Conservation (phyloP, 2,329 filamentous ascomycete species). For the Pyrenophora seminiperda region DNA sequence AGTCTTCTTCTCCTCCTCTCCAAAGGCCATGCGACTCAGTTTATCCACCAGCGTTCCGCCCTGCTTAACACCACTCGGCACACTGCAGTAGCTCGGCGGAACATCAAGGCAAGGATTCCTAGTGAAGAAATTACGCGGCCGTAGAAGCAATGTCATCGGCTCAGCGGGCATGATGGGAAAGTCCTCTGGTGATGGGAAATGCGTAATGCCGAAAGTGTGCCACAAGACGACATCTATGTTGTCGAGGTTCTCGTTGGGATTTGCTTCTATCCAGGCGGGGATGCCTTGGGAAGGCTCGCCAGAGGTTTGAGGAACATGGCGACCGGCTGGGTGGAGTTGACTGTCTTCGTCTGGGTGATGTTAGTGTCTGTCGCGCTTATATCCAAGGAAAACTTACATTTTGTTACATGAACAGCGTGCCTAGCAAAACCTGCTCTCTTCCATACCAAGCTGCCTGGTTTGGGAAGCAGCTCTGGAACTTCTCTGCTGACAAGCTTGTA, state of each 20-base stretch:
- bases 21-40: slow-evolving; percentile 57
- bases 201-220: slow-evolving; percentile 91
- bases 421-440: slow-evolving; percentile 87
- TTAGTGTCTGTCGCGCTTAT: slow-evolving; percentile 10
- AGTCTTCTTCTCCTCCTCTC: slow-evolving; percentile 38
- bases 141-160: slow-evolving; percentile 78
- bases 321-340: slow-evolving; percentile 82
- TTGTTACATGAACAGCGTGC: slow-evolving; percentile 86
- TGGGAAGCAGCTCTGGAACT: slow-evolving; percentile 77
- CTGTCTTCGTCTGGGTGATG: slow-evolving; percentile 69
- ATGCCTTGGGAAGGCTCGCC: slow-evolving; percentile 76
- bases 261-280: slow-evolving; percentile 74
- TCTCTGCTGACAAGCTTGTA: slow-evolving; percentile 93
- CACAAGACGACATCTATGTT: slow-evolving; percentile 88
- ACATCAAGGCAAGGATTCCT: slow-evolving; percentile 82
- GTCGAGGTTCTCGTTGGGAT: slow-evolving; percentile 70
- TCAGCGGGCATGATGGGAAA: slow-evolving; percentile 87
- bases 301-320: slow-evolving; percentile 85
- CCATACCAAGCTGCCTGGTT: slow-evolving; percentile 81
- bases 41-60: slow-evolving; percentile 56
- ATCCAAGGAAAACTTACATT: slow-evolving; percentile 64
- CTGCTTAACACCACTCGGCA: slow-evolving; percentile 69
- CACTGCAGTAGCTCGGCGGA: slow-evolving; percentile 73
- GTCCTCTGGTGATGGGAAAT: slow-evolving; percentile 88
- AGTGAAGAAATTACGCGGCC: slow-evolving; percentile 82